Evolutionary conservation across 176 grass and related monocot genomes (phyloP).

Genomic region (Zizania latifolia): DNA sequence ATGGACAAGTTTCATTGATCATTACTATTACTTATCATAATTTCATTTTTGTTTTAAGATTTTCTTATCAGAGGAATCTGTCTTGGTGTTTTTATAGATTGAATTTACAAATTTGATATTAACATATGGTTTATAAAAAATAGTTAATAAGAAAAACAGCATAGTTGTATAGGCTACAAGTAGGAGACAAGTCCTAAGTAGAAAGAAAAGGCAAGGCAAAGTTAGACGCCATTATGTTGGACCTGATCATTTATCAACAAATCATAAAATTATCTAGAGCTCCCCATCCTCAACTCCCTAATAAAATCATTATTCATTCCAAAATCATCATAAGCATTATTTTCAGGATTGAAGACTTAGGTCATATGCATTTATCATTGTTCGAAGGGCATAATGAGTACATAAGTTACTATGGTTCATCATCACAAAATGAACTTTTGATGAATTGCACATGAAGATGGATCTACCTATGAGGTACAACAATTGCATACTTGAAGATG

Average conservation of each 20-base stretch:
- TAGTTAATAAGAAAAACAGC: constrained; percentile 4
- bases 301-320: too few relatives aligned
- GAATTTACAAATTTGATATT: constrained; percentile 1
- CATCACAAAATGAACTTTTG: not conserved
- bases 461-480: not conserved
- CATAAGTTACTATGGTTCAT: not conserved
- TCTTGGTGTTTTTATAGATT: not conserved
- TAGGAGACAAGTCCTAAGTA: not conserved
- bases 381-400: not conserved
- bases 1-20: not conserved
- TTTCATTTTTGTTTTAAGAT: not conserved
- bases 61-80: not conserved
- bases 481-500: constrained; percentile 2
- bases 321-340: not conserved
- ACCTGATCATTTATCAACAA: too few relatives aligned
- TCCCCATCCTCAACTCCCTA: not conserved
- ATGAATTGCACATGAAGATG: not conserved
- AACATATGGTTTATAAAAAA: not conserved
- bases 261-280: too few relatives aligned
- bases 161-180: not conserved
- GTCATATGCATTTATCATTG: not conserved
- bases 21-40: not conserved
- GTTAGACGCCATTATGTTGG: too few relatives aligned
- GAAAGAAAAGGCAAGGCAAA: constrained; percentile 7
- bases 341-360: not conserved